These are phyloP conservation scores for Pseudogymnoascus sp. DNA, from an alignment of 2,329 filamentous ascomycete genomes.

Conservation along the genomic window DNA sequence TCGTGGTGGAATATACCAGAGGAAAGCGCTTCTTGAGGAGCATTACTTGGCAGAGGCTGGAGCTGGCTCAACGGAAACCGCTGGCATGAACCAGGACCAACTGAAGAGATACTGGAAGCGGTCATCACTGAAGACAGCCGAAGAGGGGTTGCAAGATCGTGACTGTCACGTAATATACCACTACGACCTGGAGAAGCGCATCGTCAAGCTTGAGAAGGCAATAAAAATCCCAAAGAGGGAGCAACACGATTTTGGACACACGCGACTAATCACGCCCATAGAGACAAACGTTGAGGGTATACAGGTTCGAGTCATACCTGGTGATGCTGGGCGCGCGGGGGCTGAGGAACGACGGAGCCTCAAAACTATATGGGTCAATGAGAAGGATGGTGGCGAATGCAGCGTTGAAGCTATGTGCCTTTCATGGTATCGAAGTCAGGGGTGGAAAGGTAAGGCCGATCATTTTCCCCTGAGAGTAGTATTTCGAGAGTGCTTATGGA, in stretches of 20 bases:
- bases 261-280: constrained; percentile 64
- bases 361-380: constrained; percentile 85
- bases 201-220: constrained; percentile 81
- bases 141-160: constrained; percentile 75
- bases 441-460: constrained; percentile 64
- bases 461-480: not conserved
- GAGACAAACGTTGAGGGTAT: constrained; percentile 71
- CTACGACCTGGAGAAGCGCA: constrained; percentile 86
- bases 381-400: constrained; percentile 62
- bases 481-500: not conserved
- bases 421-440: constrained; percentile 66
- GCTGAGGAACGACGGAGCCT: constrained; percentile 51
- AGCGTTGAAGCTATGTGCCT: constrained; percentile 93
- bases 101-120: constrained; percentile 80
- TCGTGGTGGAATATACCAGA: constrained; percentile 89
- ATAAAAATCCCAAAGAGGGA: constrained; percentile 75
- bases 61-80: constrained; percentile 23
- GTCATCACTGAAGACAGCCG: constrained; percentile 71
- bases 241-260: constrained; percentile 89
- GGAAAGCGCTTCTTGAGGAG: constrained; percentile 88
- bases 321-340: not conserved
- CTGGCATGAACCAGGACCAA: constrained; percentile 33
- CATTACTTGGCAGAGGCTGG: constrained; percentile 67
- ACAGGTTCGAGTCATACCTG: constrained; percentile 42
- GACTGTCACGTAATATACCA: constrained; percentile 90